A percentile compares a stretch with the other conserved stretches of the same genome.
phyloP scores from a whole-genome alignment of 495 filamentous ascomycete genomes.

The Talaromyces ruber region DNA sequence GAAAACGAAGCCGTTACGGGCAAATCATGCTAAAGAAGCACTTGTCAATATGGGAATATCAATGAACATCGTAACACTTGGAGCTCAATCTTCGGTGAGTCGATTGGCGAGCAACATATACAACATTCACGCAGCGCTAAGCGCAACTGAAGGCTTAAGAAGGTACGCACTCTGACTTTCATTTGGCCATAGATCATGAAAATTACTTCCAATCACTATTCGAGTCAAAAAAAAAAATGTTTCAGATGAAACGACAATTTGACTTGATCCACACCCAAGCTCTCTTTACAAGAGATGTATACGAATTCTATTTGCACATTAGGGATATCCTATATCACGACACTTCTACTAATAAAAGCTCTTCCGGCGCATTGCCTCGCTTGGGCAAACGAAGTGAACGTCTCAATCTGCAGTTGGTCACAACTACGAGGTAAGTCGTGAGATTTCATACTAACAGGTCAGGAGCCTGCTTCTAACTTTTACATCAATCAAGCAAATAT shows the following conservation, averaged over 20 bases:
- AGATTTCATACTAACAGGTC: neutral
- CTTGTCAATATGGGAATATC: neutral
- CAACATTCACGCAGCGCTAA: neutral
- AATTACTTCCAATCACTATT: neutral
- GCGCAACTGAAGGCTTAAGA: no score
- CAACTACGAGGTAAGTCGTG: slow-evolving; percentile 28
- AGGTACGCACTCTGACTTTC: no score
- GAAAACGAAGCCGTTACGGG: neutral
- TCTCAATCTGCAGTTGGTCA: slow-evolving; percentile 47
- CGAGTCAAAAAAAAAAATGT: no score
- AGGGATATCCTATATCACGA: neutral
- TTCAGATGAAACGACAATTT: neutral
- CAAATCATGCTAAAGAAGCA: neutral
- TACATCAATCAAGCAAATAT: slow-evolving; percentile 34
- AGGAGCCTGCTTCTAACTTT: neutral
- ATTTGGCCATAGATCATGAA: no score
- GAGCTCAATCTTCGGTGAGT: no score
- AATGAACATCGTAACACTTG: neutral
- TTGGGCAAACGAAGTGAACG: slow-evolving; percentile 18
- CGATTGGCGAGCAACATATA: no score
- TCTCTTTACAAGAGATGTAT: neutral
- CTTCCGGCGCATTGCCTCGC: neutral
- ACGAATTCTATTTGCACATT: neutral
- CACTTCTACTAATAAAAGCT: neutral
- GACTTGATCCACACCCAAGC: neutral